Evolutionary conservation across 2,329 filamentous ascomycete genomes (phyloP).

Genomic region (Colletotrichum truncatum): DNA sequence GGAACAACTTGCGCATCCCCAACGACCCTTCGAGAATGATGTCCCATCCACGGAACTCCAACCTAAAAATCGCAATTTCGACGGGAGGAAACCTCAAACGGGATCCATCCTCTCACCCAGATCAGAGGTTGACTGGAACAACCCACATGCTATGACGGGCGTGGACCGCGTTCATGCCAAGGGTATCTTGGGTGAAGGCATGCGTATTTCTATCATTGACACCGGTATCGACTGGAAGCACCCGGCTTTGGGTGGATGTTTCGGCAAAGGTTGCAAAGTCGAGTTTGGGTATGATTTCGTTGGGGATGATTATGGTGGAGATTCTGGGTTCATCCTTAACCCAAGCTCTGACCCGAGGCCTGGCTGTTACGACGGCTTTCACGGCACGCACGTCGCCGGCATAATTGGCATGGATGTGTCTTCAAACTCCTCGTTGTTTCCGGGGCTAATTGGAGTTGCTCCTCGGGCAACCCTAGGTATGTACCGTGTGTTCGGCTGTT

Average conservation of each 20-base stretch:
- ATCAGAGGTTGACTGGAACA: background rate
- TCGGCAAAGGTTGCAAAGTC: constrained; percentile 26
- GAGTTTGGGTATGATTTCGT: constrained; percentile 32
- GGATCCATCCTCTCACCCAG: background rate
- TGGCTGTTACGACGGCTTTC: constrained; percentile 36
- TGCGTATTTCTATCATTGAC: constrained; percentile 23
- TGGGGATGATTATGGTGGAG: constrained; percentile 27
- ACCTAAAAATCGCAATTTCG: no score
- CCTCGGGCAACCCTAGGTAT: constrained; percentile 35
- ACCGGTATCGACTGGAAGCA: constrained; percentile 20
- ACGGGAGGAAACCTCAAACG: background rate
- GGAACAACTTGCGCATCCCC: background rate
- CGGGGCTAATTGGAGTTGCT: constrained; percentile 34
- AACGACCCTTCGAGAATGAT: background rate
- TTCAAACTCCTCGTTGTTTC: background rate
- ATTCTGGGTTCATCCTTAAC: background rate
- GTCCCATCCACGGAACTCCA: background rate
- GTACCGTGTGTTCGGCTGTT: constrained; percentile 35
- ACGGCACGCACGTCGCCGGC: constrained; percentile 36
- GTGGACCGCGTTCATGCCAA: constrained; percentile 15
- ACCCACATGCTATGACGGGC: constrained; percentile 17
- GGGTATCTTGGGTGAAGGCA: constrained; percentile 7
- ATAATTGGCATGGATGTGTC: constrained; percentile 30
- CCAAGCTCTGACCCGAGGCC: constrained; percentile 33
- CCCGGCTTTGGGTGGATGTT: constrained; percentile 13